Percentiles rank a stretch among this genome's conserved stretches.
phyloP scores from a whole-genome alignment of 139 green algal species.

The Ulvella scutata region DNA sequence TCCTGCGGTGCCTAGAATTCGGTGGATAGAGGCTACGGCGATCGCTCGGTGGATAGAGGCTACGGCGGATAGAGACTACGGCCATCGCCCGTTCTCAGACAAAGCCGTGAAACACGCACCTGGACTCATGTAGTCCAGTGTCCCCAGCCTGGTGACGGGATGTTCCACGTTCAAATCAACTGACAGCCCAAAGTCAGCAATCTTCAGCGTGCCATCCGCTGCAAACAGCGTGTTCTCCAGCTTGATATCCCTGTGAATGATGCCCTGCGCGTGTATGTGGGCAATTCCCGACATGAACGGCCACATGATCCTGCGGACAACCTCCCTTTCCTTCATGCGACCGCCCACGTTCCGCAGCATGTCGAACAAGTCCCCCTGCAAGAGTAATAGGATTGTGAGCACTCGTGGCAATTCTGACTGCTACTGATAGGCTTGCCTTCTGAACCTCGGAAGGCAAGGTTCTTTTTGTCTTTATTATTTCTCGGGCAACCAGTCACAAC shows the following conservation, averaged over 20 bases:
- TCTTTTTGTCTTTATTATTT: no score
- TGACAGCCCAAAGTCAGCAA: slow-evolving; percentile 74
- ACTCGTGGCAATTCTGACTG: not conserved
- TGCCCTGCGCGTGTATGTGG: slow-evolving; percentile 32
- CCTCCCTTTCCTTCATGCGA: not conserved
- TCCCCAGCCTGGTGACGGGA: slow-evolving; percentile 41
- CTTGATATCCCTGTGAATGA: slow-evolving; percentile 76
- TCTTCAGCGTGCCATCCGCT: slow-evolving; percentile 60
- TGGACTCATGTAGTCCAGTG: slow-evolving; percentile 35
- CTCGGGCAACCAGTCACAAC: no score
- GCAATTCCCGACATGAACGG: slow-evolving; percentile 36
- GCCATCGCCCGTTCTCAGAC: no score
- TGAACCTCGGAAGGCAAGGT: no score
- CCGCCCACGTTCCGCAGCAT: not conserved
- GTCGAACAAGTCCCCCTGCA: not conserved
- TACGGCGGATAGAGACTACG: no score
- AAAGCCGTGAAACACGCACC: no score
- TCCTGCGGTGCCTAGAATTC: no score
- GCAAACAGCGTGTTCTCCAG: slow-evolving; percentile 76
- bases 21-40: no score
- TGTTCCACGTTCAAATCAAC: slow-evolving; percentile 36
- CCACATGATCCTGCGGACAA: slow-evolving; percentile 11
- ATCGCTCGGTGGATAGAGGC: no score
- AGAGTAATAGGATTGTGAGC: not conserved
- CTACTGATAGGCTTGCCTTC: no score